phyloP scores from a whole-genome alignment of 2,329 filamentous ascomycete genomes.

The Penicillium sp. region DNA sequence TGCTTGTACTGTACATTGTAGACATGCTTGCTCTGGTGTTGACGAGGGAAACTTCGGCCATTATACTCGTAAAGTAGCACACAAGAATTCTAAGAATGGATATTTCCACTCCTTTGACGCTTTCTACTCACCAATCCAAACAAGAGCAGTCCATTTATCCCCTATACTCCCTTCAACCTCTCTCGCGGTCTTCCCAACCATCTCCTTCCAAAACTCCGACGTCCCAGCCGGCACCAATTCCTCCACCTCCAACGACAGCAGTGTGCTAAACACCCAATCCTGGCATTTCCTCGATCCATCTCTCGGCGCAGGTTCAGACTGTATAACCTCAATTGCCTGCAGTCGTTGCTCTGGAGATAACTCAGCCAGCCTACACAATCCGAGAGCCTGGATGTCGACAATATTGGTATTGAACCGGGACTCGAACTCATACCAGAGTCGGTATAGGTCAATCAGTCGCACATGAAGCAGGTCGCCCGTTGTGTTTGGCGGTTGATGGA shows the following conservation, averaged over 20 bases:
- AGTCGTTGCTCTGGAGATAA: constrained; percentile 21
- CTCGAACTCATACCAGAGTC: constrained; percentile 30
- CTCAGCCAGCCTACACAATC: constrained; percentile 23
- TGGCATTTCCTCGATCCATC: constrained; percentile 27
- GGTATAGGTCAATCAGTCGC: constrained; percentile 23
- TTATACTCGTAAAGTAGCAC: no score
- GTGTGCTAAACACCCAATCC: constrained; percentile 30
- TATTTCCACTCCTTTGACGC: not conserved
- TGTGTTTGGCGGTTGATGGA: constrained; percentile 21
- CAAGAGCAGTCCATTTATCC: constrained; percentile 15
- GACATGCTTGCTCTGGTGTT: no score
- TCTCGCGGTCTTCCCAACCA: constrained; percentile 22
- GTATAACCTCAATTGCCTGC: constrained; percentile 24
- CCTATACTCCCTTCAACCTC: constrained; percentile 17
- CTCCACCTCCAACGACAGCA: constrained; percentile 31
- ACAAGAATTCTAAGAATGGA: no score
- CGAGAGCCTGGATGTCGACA: constrained; percentile 26
- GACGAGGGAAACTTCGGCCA: no score
- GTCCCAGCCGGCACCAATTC: constrained; percentile 30
- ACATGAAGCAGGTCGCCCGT: constrained; percentile 34
- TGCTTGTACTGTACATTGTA: no score
- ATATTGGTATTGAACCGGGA: constrained; percentile 24
- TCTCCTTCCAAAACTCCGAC: constrained; percentile 28
- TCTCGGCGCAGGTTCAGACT: constrained; percentile 22
- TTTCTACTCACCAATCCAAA: not conserved